Percentiles rank a stretch among this genome's conserved stretches.
Evolutionary conservation across 2,329 filamentous ascomycete genomes (phyloP).

Genomic region (Claviceps lovelessii): DNA sequence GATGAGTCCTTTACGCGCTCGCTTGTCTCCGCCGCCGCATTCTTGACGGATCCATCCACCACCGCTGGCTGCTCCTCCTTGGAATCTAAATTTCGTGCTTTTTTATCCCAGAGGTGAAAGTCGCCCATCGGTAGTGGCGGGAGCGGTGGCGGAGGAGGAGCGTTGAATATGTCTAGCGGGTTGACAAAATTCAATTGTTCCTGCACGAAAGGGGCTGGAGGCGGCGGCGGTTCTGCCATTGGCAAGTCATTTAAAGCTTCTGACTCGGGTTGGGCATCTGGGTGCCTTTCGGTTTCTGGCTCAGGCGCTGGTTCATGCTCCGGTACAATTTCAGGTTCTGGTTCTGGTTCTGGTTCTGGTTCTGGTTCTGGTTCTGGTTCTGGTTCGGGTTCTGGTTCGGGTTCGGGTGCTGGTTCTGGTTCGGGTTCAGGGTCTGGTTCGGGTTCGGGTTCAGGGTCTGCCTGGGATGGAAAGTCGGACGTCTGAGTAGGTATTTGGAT

Average conservation of each 20-base stretch:
- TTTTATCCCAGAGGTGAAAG: constrained; percentile 8
- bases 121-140: constrained; percentile 13
- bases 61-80: constrained; percentile 5
- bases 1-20: constrained; percentile 5
- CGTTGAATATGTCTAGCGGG: constrained; percentile 23
- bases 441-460: neutral
- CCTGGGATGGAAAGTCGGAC: neutral
- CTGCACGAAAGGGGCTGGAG: constrained; percentile 1
- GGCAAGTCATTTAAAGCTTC: neutral
- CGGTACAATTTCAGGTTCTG: neutral
- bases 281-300: neutral
- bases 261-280: neutral
- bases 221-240: neutral
- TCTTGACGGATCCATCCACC: neutral
- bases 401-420: neutral
- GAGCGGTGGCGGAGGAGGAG: constrained; percentile 14
- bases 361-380: neutral
- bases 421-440: neutral
- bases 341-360: neutral
- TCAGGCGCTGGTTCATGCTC: neutral
- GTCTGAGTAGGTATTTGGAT: neutral
- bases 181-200: constrained; percentile 22
- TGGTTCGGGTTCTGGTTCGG: neutral
- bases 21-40: neutral
- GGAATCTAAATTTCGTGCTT: constrained; percentile 2